Evolutionary conservation across 768 basidiomycete species (phyloP).

Genomic region (Russula earlei): DNA sequence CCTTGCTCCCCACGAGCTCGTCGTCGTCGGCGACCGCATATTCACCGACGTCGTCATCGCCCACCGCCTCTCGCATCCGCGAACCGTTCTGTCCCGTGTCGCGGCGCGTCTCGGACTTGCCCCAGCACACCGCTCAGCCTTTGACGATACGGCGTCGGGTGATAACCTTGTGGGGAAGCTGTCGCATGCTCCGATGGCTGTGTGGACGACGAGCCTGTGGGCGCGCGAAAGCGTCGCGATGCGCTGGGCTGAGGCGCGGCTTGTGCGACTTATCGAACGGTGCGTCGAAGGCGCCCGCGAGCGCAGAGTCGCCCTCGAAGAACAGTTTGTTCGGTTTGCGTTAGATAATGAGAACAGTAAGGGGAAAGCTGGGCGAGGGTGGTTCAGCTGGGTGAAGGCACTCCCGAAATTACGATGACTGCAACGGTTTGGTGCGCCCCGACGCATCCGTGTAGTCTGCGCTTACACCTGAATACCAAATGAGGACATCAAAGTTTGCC

Average conservation of each 20-base stretch:
- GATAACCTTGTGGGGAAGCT: slow-evolving; percentile 1
- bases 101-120: neutral
- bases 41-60: slow-evolving; percentile 89
- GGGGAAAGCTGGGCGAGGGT: neutral
- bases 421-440: neutral
- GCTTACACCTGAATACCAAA: neutral
- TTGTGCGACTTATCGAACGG: slow-evolving; percentile 39
- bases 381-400: slow-evolving; percentile 5
- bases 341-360: neutral
- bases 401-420: neutral
- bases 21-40: slow-evolving; percentile 86
- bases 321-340: slow-evolving; percentile 18
- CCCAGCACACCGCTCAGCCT: neutral
- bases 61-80: slow-evolving; percentile 47
- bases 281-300: slow-evolving; percentile 26
- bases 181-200: slow-evolving; percentile 43
- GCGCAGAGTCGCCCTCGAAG: slow-evolving; percentile 6
- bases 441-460: no score
- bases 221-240: slow-evolving; percentile 49
- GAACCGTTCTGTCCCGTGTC: slow-evolving; percentile 2
- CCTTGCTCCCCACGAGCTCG: slow-evolving; percentile 53
- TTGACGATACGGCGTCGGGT: neutral
- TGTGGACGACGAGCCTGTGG: slow-evolving; percentile 71
- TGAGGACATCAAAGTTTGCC: neutral
- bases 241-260: slow-evolving; percentile 47